These are phyloP conservation scores for Globisporangium cystogenes DNA, from an alignment of 352 stramenopile species.

Conservation along the genomic window DNA sequence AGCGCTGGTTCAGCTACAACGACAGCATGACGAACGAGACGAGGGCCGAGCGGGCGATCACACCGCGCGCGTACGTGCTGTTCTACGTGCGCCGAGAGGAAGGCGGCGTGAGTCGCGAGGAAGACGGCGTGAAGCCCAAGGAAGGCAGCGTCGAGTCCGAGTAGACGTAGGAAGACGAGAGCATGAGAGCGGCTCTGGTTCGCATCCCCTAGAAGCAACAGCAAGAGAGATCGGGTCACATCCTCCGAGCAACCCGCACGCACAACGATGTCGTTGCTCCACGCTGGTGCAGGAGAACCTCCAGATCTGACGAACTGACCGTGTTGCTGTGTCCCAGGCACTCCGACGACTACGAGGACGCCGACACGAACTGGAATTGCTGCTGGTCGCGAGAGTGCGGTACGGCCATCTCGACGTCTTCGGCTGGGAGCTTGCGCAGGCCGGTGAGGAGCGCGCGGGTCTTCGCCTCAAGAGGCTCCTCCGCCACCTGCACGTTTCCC, in stretches of 20 bases:
- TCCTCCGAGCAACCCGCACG: background rate
- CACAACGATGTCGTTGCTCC: background rate
- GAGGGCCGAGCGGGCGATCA: slow-evolving; percentile 46
- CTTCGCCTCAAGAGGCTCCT: slow-evolving; percentile 16
- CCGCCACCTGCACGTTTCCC: background rate
- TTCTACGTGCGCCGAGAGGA: slow-evolving; percentile 56
- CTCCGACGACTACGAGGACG: slow-evolving; percentile 9
- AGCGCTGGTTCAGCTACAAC: slow-evolving; percentile 87
- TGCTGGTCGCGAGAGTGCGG: background rate
- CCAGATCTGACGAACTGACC: background rate
- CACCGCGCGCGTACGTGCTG: slow-evolving; percentile 73
- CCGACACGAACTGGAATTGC: slow-evolving; percentile 25
- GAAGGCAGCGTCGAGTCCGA: background rate
- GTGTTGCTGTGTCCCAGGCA: slow-evolving; percentile 4
- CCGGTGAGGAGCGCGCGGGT: slow-evolving; percentile 34
- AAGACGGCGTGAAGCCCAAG: background rate
- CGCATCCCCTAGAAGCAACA: background rate
- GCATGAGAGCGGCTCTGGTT: background rate
- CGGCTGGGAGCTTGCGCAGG: slow-evolving; percentile 29
- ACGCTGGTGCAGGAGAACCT: background rate
- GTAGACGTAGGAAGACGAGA: background rate
- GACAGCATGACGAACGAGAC: slow-evolving; percentile 73
- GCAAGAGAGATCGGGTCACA: background rate
- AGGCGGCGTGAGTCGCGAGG: background rate
- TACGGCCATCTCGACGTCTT: slow-evolving; percentile 32